Percentiles rank a stretch among this genome's conserved stretches.
Evolutionary conservation across 2,329 filamentous ascomycete genomes (phyloP).

Genomic region (Neonectria coccinea): DNA sequence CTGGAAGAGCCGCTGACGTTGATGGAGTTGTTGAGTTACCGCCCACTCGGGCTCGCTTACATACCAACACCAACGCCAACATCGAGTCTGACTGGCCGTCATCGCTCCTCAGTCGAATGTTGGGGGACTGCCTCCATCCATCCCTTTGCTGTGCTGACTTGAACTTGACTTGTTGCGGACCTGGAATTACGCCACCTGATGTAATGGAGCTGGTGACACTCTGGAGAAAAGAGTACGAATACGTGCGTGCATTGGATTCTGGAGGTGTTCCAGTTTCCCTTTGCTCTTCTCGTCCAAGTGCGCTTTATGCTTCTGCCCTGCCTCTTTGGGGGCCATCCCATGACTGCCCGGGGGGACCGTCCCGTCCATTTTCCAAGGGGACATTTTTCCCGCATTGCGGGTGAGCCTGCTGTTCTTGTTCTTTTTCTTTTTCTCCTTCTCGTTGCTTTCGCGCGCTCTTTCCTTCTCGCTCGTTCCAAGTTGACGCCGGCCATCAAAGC

Average conservation of each 20-base stretch:
- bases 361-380: not conserved
- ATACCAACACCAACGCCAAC: not conserved
- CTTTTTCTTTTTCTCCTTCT: not conserved
- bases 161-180: conserved; percentile 1
- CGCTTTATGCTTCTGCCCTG: not conserved
- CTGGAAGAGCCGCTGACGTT: not conserved
- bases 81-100: not conserved
- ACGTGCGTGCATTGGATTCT: conserved; percentile 13
- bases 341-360: conserved; percentile 10
- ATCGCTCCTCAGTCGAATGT: not conserved
- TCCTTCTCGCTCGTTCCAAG: not conserved
- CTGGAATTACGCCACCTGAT: conserved; percentile 43
- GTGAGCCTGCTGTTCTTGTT: too few relatives aligned
- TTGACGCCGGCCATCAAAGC: not conserved
- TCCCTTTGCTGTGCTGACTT: not conserved
- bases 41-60: not conserved
- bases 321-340: not conserved
- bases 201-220: conserved; percentile 30
- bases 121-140: not conserved
- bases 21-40: not conserved
- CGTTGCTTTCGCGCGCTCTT: not conserved
- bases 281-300: conserved; percentile 8
- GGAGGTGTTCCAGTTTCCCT: not conserved
- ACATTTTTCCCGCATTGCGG: not conserved
- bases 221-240: conserved; percentile 13